Evolutionary conservation across 768 basidiomycete genomes (phyloP).

Genomic region (Sarcomyxa edulis): DNA sequence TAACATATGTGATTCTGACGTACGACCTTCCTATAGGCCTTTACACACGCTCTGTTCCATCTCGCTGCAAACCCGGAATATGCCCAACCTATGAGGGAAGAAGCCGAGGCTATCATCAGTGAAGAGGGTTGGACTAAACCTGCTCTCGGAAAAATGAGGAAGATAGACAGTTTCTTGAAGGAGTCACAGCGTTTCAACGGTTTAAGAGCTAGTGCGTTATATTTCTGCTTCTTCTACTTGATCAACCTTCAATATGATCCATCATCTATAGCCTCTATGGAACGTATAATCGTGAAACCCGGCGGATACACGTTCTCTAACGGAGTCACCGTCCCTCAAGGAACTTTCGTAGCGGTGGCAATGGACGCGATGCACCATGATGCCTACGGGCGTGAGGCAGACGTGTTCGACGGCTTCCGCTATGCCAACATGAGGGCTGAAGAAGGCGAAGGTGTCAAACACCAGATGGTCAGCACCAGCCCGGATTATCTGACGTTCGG

Average conservation of each 20-base stretch:
- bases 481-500: slow-evolving; percentile 29
- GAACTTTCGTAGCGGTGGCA: slow-evolving; percentile 26
- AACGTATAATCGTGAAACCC: slow-evolving; percentile 26
- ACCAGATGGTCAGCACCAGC: slow-evolving; percentile 22
- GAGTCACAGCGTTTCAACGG: slow-evolving; percentile 26
- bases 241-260: no score
- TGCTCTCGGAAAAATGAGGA: slow-evolving; percentile 25
- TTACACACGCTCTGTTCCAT: slow-evolving; percentile 25
- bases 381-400: slow-evolving; percentile 25
- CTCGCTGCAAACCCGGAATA: slow-evolving; percentile 15
- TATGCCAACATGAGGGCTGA: slow-evolving; percentile 24
- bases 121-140: slow-evolving; percentile 25
- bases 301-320: slow-evolving; percentile 41
- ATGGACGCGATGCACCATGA: slow-evolving; percentile 23
- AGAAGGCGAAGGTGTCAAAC: slow-evolving; percentile 15
- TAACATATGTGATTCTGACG: background rate
- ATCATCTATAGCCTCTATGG: slow-evolving; percentile 14
- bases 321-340: slow-evolving; percentile 33
- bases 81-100: slow-evolving; percentile 25
- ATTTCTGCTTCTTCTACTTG: background rate
- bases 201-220: slow-evolving; percentile 19
- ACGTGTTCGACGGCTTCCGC: slow-evolving; percentile 36
- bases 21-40: slow-evolving; percentile 16
- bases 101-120: slow-evolving; percentile 24
- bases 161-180: slow-evolving; percentile 31